A percentile compares a stretch with the other conserved stretches of the same genome.
phyloP scores from a whole-genome alignment of 306 rosid genomes.

The Oxytropis ochrocephala region DNA sequence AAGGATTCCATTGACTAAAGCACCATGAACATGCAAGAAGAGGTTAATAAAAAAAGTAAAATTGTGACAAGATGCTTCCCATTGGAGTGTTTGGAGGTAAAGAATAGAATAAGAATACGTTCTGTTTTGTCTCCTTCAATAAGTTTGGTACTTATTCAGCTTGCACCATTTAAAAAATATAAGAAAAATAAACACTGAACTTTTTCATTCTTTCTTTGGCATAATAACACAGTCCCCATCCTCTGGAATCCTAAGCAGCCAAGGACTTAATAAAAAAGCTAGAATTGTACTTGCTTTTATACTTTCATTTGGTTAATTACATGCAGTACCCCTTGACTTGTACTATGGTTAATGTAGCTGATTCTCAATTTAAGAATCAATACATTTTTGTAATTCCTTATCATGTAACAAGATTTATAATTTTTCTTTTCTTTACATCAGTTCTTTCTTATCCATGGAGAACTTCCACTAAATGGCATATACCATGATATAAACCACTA shows the following conservation, averaged over 20 bases:
- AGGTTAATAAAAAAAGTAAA: constrained; percentile 2
- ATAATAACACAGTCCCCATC: constrained; percentile 33
- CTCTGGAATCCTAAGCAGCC: constrained; percentile 37
- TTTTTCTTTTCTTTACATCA: background rate
- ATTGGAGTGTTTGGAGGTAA: constrained; percentile 54
- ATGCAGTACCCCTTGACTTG: constrained; percentile 38
- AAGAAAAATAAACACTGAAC: constrained; percentile 35
- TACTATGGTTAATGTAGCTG: constrained; percentile 27
- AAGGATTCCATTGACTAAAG: constrained; percentile 65
- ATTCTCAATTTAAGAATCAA: constrained; percentile 36
- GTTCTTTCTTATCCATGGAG: constrained; percentile 34
- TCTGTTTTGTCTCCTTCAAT: constrained; percentile 80
- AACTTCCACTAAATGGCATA: constrained; percentile 35
- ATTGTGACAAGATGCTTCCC: constrained; percentile 48
- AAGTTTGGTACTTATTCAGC: constrained; percentile 95
- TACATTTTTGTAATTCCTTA: constrained; percentile 17
- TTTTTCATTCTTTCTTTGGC: constrained; percentile 45
- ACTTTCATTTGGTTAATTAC: constrained; percentile 35
- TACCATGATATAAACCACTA: constrained; percentile 33
- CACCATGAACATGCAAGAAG: constrained; percentile 35
- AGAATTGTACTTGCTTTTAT: constrained; percentile 47
- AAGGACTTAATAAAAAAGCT: constrained; percentile 35
- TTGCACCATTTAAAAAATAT: constrained; percentile 34
- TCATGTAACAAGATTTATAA: constrained; percentile 15
- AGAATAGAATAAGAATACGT: constrained; percentile 74